Evolutionary conservation across 768 basidiomycete species (phyloP).

Genomic region (Suillus discolor): DNA sequence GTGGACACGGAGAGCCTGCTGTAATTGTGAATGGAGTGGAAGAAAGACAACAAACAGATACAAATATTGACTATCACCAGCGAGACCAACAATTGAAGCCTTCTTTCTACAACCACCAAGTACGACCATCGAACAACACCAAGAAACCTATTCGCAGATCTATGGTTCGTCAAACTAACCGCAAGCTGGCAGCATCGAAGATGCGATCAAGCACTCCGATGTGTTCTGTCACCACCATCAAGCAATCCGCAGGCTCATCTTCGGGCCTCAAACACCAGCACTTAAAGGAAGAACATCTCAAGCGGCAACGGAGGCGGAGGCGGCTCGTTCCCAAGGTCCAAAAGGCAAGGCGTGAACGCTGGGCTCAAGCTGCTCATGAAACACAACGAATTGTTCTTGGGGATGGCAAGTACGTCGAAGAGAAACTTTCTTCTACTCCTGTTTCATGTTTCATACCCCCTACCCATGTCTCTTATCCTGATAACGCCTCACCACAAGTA

Average conservation of each 20-base stretch:
- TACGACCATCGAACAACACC: constrained; percentile 12
- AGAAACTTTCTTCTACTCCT: constrained; percentile 18
- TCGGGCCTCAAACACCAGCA: constrained; percentile 22
- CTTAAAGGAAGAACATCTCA: constrained; percentile 23
- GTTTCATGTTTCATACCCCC: constrained; percentile 8
- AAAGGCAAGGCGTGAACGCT: constrained; percentile 29
- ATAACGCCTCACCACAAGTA: background rate
- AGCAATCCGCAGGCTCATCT: constrained; percentile 23
- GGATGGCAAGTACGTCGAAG: constrained; percentile 43
- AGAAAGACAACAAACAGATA: background rate
- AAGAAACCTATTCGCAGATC: background rate
- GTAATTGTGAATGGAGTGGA: no score
- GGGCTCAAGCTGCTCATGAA: constrained; percentile 38
- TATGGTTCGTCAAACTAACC: constrained; percentile 25
- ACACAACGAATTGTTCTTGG: constrained; percentile 41
- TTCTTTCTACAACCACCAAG: background rate
- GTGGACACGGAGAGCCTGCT: background rate
- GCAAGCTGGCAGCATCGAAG: constrained; percentile 29
- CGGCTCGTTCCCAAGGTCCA: constrained; percentile 23
- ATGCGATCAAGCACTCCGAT: constrained; percentile 26
- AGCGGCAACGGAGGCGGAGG: constrained; percentile 22
- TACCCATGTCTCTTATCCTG: constrained; percentile 13
- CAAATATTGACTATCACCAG: constrained; percentile 10
- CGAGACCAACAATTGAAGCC: background rate
- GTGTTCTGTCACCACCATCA: constrained; percentile 25